Evolutionary conservation across 371 early-diverging fungal species (phyloP), one percentile per base, ranked within the genome.

Genomic region (Mycotypha africana): DNA sequence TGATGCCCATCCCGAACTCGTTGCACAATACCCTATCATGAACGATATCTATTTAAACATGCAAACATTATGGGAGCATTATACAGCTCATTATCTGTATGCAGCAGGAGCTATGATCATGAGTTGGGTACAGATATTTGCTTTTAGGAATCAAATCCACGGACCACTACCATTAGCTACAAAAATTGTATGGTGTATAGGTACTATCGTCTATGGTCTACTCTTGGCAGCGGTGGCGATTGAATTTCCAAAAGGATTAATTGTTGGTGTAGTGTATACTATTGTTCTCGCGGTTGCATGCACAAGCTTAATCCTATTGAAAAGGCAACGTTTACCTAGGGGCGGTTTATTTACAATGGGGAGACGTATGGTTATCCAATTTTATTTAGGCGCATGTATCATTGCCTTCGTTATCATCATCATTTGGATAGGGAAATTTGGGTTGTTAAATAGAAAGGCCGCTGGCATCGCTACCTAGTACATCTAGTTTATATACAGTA

Each of bases 401-500:
- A 38, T 74, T 47, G 74, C 58, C n/a, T 46, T 74, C 8, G 36
- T 74, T 20, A 49, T 74, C 6, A 61, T 74, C n/a, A 58, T 74
- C 23, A 59, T 56, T 25, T 74, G 74, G 74, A 53, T 74, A 17
- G 65, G 52, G 7, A 74, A 54, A 30, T 74, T 53, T 32, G 74
- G 74, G 0, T 56, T 74, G n/a, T 16, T 53, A 17, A 70, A 69
- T 26, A 60, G 74, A 33, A 58, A 58, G 31, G 67, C 56, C 20
- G 65, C 73, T 15, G 67, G 71, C 20, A 7, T 41, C 12, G 24
- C 19, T 36, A 25, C 86, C 87, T 9, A 80, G 24, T 32, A 93
- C 53, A 45, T 90, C 86, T 38, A 92, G 61, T 22, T 79, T 72
- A 58, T 95, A 95, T 8, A 93, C 65, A 22, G 87, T 82, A 46